phyloP scores from a whole-genome alignment of 176 grass and related monocot species.

The Ananas comosus region DNA sequence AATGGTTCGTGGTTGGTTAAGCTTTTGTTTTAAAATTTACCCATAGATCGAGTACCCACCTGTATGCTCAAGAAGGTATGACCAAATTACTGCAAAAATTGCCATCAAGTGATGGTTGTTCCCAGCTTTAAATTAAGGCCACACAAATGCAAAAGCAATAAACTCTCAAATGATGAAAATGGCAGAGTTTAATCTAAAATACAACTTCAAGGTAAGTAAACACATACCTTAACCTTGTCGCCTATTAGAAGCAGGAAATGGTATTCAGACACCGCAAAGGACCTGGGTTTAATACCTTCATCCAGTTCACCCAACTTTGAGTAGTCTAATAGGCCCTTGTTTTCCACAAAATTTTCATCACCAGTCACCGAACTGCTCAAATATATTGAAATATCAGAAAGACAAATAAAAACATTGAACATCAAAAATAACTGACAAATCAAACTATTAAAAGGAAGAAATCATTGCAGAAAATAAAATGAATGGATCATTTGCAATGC shows the following conservation, averaged over 20 bases:
- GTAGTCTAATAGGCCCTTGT: constrained; percentile 90
- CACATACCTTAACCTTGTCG: constrained; percentile 79
- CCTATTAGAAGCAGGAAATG: constrained; percentile 83
- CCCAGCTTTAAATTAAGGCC: no score
- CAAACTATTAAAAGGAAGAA: not conserved
- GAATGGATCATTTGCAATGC: not conserved
- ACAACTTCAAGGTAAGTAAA: not conserved
- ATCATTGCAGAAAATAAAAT: not conserved
- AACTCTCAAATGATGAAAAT: no score
- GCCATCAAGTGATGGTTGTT: no score
- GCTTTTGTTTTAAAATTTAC: no score
- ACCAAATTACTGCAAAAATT: no score
- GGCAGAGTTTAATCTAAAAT: no score
- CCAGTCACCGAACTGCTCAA: constrained; percentile 53
- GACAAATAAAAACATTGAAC: constrained; percentile 9
- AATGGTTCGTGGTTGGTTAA: no score
- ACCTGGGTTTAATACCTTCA: constrained; percentile 50
- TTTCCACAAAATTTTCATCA: constrained; percentile 98
- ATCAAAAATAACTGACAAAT: not conserved
- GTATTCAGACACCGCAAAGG: constrained; percentile 87
- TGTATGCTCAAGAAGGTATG: no score
- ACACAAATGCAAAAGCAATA: no score
- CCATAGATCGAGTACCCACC: no score
- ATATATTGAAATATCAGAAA: constrained; percentile 7
- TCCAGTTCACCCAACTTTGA: constrained; percentile 62